Evolutionary conservation across 176 grass and related monocot species (phyloP).

Genomic region (Lolium rigidum): DNA sequence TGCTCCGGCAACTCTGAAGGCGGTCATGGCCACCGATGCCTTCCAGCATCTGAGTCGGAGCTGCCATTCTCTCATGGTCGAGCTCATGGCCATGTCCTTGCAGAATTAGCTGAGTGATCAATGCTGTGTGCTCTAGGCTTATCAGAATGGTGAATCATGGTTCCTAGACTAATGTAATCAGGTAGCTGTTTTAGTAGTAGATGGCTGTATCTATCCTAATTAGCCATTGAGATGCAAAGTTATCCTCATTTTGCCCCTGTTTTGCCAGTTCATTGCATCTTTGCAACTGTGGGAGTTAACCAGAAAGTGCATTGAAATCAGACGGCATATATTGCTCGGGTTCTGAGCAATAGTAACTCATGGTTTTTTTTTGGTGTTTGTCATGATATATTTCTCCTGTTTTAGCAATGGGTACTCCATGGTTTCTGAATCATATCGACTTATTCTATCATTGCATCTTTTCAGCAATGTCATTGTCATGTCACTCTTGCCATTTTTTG

Average conservation of each 20-base stretch:
- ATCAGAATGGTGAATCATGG: neutral
- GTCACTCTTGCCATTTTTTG: no score
- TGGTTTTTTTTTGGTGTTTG: neutral
- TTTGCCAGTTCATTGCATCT: neutral
- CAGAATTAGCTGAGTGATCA: neutral
- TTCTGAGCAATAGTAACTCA: neutral
- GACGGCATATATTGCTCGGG: neutral
- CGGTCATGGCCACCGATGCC: neutral
- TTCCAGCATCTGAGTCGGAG: neutral
- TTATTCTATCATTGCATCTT: neutral
- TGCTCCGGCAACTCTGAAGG: neutral
- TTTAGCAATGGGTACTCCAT: neutral
- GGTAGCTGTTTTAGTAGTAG: neutral
- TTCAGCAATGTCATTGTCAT: no score
- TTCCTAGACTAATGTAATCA: neutral
- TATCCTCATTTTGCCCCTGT: neutral
- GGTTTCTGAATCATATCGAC: neutral
- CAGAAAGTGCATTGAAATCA: neutral
- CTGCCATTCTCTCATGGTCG: neutral
- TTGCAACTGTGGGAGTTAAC: neutral
- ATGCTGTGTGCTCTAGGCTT: neutral
- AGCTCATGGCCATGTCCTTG: neutral
- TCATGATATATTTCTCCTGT: neutral
- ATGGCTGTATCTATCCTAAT: neutral
- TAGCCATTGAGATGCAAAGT: neutral